Conservation (phyloP, 2,329 filamentous ascomycete genomes). For the Pochonia chlamydosporia region DNA sequence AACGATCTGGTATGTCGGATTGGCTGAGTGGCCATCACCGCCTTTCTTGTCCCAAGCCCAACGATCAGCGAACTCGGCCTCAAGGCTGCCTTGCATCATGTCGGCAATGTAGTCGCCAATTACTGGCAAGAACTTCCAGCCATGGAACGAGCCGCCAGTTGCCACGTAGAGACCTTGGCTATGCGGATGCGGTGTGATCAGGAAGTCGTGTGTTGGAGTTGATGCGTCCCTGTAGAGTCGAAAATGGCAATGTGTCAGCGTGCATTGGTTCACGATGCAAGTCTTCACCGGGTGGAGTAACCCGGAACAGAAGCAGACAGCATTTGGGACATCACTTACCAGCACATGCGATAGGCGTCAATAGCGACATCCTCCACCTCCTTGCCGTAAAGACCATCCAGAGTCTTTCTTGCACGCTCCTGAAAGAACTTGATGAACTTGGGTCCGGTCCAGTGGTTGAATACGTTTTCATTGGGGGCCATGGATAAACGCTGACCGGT, state of each 20-base stretch:
- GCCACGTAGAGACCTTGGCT: conserved; percentile 52
- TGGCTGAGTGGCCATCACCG: conserved; percentile 33
- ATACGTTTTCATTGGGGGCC: conserved; percentile 36
- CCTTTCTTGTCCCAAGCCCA: conserved; percentile 43
- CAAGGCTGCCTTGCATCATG: conserved; percentile 36
- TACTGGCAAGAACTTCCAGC: conserved; percentile 59
- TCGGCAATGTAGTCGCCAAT: conserved; percentile 54
- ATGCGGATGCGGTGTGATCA: conserved; percentile 47
- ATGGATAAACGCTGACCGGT: conserved; percentile 48
- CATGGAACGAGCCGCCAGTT: conserved; percentile 58
- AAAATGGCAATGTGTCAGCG: not conserved
- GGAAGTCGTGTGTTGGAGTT: conserved; percentile 56
- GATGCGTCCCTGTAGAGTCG: conserved; percentile 51
- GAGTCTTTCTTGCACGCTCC: conserved; percentile 32
- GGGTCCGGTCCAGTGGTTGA: conserved; percentile 35
- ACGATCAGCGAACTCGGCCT: conserved; percentile 29
- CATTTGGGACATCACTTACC: conserved; percentile 24
- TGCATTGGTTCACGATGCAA: conserved; percentile 3
- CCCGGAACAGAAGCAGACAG: conserved; percentile 3
- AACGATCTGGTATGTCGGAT: conserved; percentile 35
- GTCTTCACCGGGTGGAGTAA: conserved; percentile 3
- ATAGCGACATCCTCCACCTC: conserved; percentile 31
- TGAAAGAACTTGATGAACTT: conserved; percentile 37
- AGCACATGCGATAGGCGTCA: conserved; percentile 40
- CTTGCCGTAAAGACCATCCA: conserved; percentile 36